These are phyloP conservation scores for Fusarium avenaceum DNA, from an alignment of 2,329 filamentous ascomycete genomes.

Conservation along the genomic window DNA sequence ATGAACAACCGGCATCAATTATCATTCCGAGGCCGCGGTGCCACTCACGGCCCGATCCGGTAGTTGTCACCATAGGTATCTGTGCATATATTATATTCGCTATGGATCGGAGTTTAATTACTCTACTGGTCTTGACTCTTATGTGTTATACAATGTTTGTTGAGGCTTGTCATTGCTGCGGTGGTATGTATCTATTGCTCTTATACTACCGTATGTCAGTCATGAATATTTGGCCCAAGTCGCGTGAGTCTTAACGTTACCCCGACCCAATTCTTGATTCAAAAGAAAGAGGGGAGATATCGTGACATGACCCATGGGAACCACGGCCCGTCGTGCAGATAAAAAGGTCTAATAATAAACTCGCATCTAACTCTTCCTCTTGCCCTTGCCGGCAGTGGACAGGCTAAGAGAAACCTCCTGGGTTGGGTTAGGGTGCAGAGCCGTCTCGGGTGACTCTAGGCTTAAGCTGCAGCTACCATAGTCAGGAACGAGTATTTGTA, in stretches of 20 bases:
- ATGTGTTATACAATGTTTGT: background rate
- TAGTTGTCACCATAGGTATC: constrained; percentile 2
- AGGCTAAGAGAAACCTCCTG: constrained; percentile 18
- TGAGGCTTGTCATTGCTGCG: too few species aligned
- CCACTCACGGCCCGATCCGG: constrained; percentile 29
- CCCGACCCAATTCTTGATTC: background rate
- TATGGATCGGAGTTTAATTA: background rate
- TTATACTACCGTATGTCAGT: background rate
- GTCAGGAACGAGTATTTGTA: constrained; percentile 36
- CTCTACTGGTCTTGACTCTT: background rate
- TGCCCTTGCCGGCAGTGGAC: constrained; percentile 15
- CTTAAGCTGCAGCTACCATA: constrained; percentile 31
- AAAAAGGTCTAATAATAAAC: constrained; percentile 30
- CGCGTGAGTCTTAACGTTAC: background rate
- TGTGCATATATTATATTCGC: background rate
- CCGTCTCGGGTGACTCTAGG: constrained; percentile 24
- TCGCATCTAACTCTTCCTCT: constrained; percentile 1
- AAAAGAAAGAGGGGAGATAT: constrained; percentile 3
- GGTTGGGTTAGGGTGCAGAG: constrained; percentile 5
- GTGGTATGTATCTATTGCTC: too few species aligned
- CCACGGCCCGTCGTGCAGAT: constrained; percentile 34
- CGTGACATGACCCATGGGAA: constrained; percentile 16
- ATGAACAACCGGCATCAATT: constrained; percentile 9
- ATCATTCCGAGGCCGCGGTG: constrained; percentile 17
- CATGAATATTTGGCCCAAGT: background rate